Evolutionary conservation across 768 basidiomycete genomes (phyloP), one percentile per base, ranked within the genome.

Genomic region (Serendipita sp.): DNA sequence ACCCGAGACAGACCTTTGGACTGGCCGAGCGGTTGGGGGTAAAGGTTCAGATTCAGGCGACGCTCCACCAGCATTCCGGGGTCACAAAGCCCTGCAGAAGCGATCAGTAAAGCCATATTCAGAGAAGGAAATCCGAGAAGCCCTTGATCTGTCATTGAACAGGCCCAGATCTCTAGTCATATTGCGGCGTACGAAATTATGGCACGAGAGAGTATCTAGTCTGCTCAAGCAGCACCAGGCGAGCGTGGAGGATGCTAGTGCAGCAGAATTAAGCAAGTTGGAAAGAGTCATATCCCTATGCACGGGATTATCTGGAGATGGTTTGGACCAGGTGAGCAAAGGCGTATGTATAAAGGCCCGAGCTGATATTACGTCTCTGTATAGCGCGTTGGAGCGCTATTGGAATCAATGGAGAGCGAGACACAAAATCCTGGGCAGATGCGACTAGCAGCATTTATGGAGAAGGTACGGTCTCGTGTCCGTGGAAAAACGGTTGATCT

Each of bases 241-340:
- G 34, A 87, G 86, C 69, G 86, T 87, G 16, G 33, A 60, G 27
- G 36, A 37, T 11, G 29, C 8, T 60, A 34, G 10, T n/a, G 27
- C 10, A n/a, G 91, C 92, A 75, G 91, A 88, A 74, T 89, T 93
- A 71, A 86, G 87, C 69, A 86, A 92, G 73, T 95, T 90, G 76
- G 86, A 88, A 75, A 93, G 84, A 75, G 85, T 98, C 66, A 86
- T 99, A 29, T 84, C 91, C 13, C 76, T 93, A 45, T 94, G 91
- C 72, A 88, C 91, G 2, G 88, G 88, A 23, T 85, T 93, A 53
- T 83, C 88, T 1, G 79, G 88, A 50, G 91, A 95, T 69, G 84
- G 86, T 73, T 87, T 98, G 62, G 95, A 96, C 72, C 84, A 85
- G 71, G 93, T 94, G 72, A 79, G 86, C 80, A n/a, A 13, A 33